Conservation (phyloP, 495 filamentous ascomycete genomes). For the Bombardia bombarda region DNA sequence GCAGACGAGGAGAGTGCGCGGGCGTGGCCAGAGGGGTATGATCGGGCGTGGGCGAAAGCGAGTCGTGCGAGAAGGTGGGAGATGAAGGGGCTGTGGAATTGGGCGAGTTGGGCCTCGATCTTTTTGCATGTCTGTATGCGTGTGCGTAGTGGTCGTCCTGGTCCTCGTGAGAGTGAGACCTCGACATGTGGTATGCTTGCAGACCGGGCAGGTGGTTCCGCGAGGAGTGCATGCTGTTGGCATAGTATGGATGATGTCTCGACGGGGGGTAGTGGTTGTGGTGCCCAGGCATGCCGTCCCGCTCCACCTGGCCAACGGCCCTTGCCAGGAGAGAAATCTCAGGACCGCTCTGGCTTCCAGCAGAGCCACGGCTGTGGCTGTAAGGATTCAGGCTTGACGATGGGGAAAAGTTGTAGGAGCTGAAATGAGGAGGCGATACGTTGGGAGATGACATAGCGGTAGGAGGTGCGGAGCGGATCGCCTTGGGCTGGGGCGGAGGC, state of each 20-base stretch:
- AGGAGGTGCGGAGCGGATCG: conserved; percentile 73
- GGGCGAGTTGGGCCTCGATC: conserved; percentile 85
- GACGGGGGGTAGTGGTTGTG: conserved; percentile 47
- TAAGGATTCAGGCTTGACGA: conserved; percentile 56
- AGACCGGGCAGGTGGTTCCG: conserved; percentile 62
- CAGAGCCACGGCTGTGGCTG: conserved; percentile 43
- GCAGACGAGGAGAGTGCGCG: conserved; percentile 86
- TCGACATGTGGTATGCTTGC: conserved; percentile 84
- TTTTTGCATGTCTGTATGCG: conserved; percentile 60
- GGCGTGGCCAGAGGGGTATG: conserved; percentile 95
- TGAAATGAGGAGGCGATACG: conserved; percentile 88
- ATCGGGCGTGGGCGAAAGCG: conserved; percentile 89
- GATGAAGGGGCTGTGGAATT: conserved; percentile 93
- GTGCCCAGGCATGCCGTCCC: conserved; percentile 50
- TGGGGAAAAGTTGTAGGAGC: conserved; percentile 57
- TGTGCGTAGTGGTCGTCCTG: conserved; percentile 64
- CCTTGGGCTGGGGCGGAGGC: conserved; percentile 59
- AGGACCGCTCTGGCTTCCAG: conserved; percentile 43
- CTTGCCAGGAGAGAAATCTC: conserved; percentile 89
- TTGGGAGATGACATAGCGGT: conserved; percentile 89
- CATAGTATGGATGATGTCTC: conserved; percentile 48
- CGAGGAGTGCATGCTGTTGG: conserved; percentile 43
- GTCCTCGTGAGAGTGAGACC: conserved; percentile 84
- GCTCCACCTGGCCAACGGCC: conserved; percentile 79
- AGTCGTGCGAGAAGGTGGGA: conserved; percentile 96